Conservation (phyloP, 1,284 basidiomycete species). For the Volvariella volvacea region DNA sequence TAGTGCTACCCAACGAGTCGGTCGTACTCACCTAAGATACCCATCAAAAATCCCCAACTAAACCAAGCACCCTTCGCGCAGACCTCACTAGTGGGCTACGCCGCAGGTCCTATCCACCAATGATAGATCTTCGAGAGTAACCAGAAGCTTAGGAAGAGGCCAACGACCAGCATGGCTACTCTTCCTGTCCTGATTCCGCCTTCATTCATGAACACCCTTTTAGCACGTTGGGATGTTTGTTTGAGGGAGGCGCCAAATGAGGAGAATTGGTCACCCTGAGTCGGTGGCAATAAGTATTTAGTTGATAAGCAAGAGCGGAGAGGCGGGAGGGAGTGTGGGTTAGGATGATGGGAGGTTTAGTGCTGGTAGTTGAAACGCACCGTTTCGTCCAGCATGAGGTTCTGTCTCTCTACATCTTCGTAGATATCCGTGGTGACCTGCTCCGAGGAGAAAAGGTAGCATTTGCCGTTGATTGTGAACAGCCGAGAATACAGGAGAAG, state of each 20-base stretch:
- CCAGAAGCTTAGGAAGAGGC: slow-evolving; percentile 34
- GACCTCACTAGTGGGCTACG: neutral
- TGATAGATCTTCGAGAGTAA: slow-evolving; percentile 30
- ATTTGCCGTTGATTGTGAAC: neutral
- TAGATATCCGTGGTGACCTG: slow-evolving; percentile 79
- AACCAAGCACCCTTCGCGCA: too few relatives aligned
- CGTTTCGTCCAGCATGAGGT: slow-evolving; percentile 65
- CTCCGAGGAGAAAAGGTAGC: neutral
- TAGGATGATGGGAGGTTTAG: too few relatives aligned
- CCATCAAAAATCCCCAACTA: too few relatives aligned
- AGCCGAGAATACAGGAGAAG: too few relatives aligned
- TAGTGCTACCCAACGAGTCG: too few relatives aligned
- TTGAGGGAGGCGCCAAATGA: slow-evolving; percentile 55
- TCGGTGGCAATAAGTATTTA: neutral
- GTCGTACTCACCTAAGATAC: too few relatives aligned
- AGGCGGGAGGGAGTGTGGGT: neutral
- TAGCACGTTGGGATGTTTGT: slow-evolving; percentile 58
- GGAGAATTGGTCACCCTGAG: slow-evolving; percentile 59
- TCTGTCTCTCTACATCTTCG: slow-evolving; percentile 76
- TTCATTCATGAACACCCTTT: slow-evolving; percentile 45
- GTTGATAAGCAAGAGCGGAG: neutral
- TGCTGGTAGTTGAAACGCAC: too few relatives aligned
- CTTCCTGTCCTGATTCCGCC: slow-evolving; percentile 52
- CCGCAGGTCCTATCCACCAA: slow-evolving; percentile 35
- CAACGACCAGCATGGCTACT: slow-evolving; percentile 54